phyloP scores from a whole-genome alignment of 352 stramenopile genomes.

The Globisporangium cederbergense region DNA sequence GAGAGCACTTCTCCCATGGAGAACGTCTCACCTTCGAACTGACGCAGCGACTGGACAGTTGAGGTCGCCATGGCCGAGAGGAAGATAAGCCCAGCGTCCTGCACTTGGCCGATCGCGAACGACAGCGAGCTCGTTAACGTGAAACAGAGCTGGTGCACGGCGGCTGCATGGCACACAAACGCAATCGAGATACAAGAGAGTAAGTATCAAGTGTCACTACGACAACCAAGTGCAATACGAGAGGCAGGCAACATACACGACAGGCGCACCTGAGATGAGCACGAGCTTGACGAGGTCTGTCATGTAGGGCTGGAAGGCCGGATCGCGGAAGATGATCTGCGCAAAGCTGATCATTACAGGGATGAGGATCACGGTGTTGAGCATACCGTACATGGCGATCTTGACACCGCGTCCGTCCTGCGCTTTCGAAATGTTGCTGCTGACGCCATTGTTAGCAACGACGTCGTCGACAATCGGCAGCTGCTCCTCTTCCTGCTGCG shows the following conservation, averaged over 20 bases:
- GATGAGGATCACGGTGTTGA: slow-evolving; percentile 94
- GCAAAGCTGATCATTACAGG: slow-evolving; percentile 91
- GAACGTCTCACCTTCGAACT: slow-evolving; percentile 53
- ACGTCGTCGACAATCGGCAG: slow-evolving; percentile 6
- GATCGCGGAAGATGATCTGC: slow-evolving; percentile 94
- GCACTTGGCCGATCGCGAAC: slow-evolving; percentile 98
- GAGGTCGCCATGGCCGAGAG: slow-evolving; percentile 93
- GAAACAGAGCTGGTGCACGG: slow-evolving; percentile 83
- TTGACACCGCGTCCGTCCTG: slow-evolving; percentile 36
- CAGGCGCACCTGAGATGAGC: slow-evolving; percentile 51
- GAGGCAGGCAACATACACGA: no score
- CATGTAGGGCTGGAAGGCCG: slow-evolving; percentile 90
- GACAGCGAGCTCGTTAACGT: slow-evolving; percentile 89
- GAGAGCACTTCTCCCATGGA: slow-evolving; percentile 86
- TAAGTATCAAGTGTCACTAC: not conserved
- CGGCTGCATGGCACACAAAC: slow-evolving; percentile 23
- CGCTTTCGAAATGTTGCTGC: not conserved
- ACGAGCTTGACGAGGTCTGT: slow-evolving; percentile 95
- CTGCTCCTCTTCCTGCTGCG: slow-evolving; percentile 14
- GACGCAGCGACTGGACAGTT: slow-evolving; percentile 78
- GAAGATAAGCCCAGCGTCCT: slow-evolving; percentile 99
- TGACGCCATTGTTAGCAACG: not conserved
- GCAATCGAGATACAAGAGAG: not conserved
- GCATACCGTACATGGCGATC: slow-evolving; percentile 82
- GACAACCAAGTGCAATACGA: not conserved